Evolutionary conservation across 768 basidiomycete genomes (phyloP), one percentile per base, ranked within the genome.

Genomic region (Mycena filopes): DNA sequence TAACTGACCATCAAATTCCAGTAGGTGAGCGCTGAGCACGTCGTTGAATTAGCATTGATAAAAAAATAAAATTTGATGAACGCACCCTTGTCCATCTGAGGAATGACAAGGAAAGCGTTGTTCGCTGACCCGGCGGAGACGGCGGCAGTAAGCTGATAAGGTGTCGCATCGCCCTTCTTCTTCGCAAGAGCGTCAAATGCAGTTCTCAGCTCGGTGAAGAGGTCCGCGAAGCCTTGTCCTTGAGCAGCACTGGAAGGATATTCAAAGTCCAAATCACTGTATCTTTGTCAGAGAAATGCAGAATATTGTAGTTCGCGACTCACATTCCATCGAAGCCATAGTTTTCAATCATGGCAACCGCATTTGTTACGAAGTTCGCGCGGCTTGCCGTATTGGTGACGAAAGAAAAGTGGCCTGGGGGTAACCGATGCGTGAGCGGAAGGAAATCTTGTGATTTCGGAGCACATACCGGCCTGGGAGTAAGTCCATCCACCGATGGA

Each of bases 301-400:
- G 21, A 36, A 59, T 40, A n/a, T 49, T 20, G 33, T 11, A 20
- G 21, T 20, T 36, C 20, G 18, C 21, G 10, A 74, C 86, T 57
- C 68, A 88, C 89, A 92, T 85, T 55, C 93, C 93, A 70, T 94
- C 93, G 54, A 95, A 86, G 0, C 93, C 93, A 61, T 93, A 91
- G 74, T 94, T 88, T 70, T 89, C 84, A 49, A 91, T 78, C 12
- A 93, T 71, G 48, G 83, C 81, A 28, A 94, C 86, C 2, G 91
- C 89, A 61, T 77, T 84, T 54, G 73, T 70, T 29, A 91, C 88
- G 70, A 92, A 92, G 15, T 78, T 87, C 13, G 83, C 79, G 12
- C 88, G 86, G 67, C 80, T 78, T 26, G 76, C 71, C 0, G 84
- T 67, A 46, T 82, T 77, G 1, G 86, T 86, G 50, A 92, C 83